phyloP scores from a whole-genome alignment of 257 asterid genomes.

The Fraxinus excelsior region DNA sequence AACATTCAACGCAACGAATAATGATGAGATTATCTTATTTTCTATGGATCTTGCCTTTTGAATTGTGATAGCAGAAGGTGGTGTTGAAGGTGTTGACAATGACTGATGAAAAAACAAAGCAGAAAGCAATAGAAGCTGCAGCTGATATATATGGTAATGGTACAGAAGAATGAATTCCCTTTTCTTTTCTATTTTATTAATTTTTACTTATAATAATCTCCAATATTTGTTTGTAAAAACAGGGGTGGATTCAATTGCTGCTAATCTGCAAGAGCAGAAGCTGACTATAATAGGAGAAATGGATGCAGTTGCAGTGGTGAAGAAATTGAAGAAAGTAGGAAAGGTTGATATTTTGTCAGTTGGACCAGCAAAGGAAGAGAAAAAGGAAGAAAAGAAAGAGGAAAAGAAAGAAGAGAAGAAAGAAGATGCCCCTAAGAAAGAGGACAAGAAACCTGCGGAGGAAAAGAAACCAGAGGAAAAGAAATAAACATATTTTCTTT shows the following conservation, averaged over 20 bases:
- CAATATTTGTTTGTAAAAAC: conserved; percentile 2
- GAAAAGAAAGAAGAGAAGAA: conserved; percentile 37
- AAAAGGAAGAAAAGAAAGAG: conserved; percentile 29
- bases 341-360: conserved; percentile 66
- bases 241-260: conserved; percentile 78
- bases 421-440: conserved; percentile 42
- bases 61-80: conserved; percentile 49
- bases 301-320: conserved; percentile 73
- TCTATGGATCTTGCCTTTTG: neutral
- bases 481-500: conserved; percentile 23
- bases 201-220: too few relatives aligned
- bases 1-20: neutral
- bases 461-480: conserved; percentile 42
- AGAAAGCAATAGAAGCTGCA: conserved; percentile 83
- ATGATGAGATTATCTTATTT: neutral
- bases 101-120: conserved; percentile 82
- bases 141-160: conserved; percentile 66
- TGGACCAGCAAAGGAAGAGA: conserved; percentile 76
- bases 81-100: conserved; percentile 63
- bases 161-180: too few relatives aligned
- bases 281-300: conserved; percentile 71
- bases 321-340: conserved; percentile 66
- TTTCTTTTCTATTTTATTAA: too few relatives aligned
- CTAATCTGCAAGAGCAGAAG: conserved; percentile 66
- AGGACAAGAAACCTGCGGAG: conserved; percentile 19